These are phyloP conservation scores for Phytophthora fragariae DNA, from an alignment of 352 stramenopile genomes.

Conservation along the genomic window DNA sequence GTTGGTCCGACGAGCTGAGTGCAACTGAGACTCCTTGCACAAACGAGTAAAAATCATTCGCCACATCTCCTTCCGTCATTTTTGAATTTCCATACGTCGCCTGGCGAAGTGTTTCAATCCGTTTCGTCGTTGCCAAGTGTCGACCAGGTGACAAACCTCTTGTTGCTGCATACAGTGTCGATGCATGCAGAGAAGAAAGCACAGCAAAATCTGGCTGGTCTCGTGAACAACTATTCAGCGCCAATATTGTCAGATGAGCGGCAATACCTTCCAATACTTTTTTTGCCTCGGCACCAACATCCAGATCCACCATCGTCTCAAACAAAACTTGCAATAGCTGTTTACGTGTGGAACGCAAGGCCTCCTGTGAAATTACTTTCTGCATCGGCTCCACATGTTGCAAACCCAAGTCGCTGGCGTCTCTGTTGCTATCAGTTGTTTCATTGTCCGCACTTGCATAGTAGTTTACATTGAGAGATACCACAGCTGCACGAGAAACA, in stretches of 20 bases:
- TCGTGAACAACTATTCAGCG: conserved; percentile 60
- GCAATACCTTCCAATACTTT: conserved; percentile 65
- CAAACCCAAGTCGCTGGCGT: conserved; percentile 12
- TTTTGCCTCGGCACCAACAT: conserved; percentile 67
- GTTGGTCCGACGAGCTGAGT: conserved; percentile 67
- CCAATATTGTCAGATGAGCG: conserved; percentile 60
- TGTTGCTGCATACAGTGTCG: conserved; percentile 77
- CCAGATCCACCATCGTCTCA: conserved; percentile 78
- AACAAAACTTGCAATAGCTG: conserved; percentile 73
- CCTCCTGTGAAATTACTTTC: conserved; percentile 61
- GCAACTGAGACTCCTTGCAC: conserved; percentile 67
- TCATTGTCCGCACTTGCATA: conserved; percentile 32
- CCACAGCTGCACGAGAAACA: conserved; percentile 58
- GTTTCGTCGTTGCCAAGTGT: conserved; percentile 80
- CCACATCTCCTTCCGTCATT: conserved; percentile 58
- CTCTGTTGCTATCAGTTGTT: conserved; percentile 20
- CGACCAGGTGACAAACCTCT: conserved; percentile 80
- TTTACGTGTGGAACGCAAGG: conserved; percentile 54
- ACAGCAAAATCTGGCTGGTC: conserved; percentile 71
- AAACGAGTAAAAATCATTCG: conserved; percentile 75
- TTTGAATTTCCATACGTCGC: conserved; percentile 74
- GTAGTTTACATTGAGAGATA: conserved; percentile 63
- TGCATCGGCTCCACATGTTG: conserved; percentile 46
- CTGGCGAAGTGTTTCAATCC: conserved; percentile 81
- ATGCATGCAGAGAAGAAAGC: conserved; percentile 75